These are phyloP conservation scores for Pythium pyrilobum DNA, from an alignment of 352 stramenopile species.

Conservation along the genomic window DNA sequence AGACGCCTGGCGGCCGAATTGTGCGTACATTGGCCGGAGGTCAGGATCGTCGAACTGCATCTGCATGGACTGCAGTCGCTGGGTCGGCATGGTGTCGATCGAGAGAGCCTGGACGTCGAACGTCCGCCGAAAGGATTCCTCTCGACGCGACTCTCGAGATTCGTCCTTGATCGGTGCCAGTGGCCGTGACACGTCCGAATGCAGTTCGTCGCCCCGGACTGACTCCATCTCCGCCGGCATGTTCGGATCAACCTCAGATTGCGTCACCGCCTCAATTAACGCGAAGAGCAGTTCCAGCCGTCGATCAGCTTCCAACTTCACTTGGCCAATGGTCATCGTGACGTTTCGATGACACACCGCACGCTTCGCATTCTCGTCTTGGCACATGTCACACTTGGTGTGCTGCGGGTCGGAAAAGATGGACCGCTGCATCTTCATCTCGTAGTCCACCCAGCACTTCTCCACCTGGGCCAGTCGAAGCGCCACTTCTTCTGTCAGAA, in stretches of 20 bases:
- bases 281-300: slow-evolving; percentile 78
- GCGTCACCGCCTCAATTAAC: slow-evolving; percentile 65
- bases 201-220: background rate
- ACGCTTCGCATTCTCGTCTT: slow-evolving; percentile 53
- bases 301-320: slow-evolving; percentile 83
- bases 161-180: slow-evolving; percentile 21
- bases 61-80: slow-evolving; percentile 63
- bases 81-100: slow-evolving; percentile 35
- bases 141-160: slow-evolving; percentile 8
- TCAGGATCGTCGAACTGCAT: slow-evolving; percentile 57
- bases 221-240: background rate
- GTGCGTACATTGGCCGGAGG: slow-evolving; percentile 59
- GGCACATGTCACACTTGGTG: slow-evolving; percentile 48
- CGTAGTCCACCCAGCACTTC: slow-evolving; percentile 73
- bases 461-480: slow-evolving; percentile 81
- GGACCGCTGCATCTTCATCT: slow-evolving; percentile 45
- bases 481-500: slow-evolving; percentile 83
- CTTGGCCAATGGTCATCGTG: slow-evolving; percentile 63
- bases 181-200: background rate
- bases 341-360: slow-evolving; percentile 60
- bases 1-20: slow-evolving; percentile 40
- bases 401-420: slow-evolving; percentile 24
- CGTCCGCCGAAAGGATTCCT: slow-evolving; percentile 9
- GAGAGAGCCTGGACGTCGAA: slow-evolving; percentile 20
- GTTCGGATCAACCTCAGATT: slow-evolving; percentile 21